These are phyloP conservation scores for Ascosphaera apis DNA, from an alignment of 2,329 filamentous ascomycete genomes.

Conservation along the genomic window DNA sequence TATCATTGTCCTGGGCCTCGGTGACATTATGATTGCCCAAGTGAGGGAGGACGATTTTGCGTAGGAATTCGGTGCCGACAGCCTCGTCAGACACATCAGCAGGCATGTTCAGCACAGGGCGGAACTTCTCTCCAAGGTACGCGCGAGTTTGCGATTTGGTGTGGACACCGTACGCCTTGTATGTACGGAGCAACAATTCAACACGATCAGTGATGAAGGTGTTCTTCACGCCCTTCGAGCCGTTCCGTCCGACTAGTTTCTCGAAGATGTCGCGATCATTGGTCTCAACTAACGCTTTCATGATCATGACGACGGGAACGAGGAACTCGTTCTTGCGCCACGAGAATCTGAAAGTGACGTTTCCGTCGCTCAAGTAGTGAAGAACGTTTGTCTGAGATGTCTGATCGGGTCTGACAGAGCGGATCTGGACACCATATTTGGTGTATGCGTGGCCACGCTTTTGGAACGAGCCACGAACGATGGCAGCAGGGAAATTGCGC, in stretches of 20 bases:
- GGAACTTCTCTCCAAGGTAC: slow-evolving; percentile 78
- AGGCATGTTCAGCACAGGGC: slow-evolving; percentile 62
- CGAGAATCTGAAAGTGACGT: slow-evolving; percentile 90
- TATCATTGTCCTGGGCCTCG: slow-evolving; percentile 65
- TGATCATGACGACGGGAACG: slow-evolving; percentile 86
- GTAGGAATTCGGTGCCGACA: slow-evolving; percentile 72
- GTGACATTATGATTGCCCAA: slow-evolving; percentile 69
- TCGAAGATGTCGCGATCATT: slow-evolving; percentile 95
- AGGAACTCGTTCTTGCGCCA: slow-evolving; percentile 96
- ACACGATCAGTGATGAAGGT: slow-evolving; percentile 91
- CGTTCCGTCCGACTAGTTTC: slow-evolving; percentile 57
- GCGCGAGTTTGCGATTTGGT: slow-evolving; percentile 59
- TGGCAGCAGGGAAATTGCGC: slow-evolving; percentile 88
- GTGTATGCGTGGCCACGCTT: slow-evolving; percentile 76
- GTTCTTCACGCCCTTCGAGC: slow-evolving; percentile 57
- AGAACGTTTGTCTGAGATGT: slow-evolving; percentile 94
- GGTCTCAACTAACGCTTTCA: slow-evolving; percentile 86
- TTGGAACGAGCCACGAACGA: slow-evolving; percentile 70
- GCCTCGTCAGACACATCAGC: slow-evolving; percentile 72
- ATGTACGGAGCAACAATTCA: slow-evolving; percentile 74
- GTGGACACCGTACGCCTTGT: slow-evolving; percentile 74
- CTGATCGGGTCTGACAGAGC: slow-evolving; percentile 87
- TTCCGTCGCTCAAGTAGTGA: slow-evolving; percentile 87
- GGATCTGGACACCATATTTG: slow-evolving; percentile 70
- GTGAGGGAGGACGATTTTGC: slow-evolving; percentile 77